Conservation (phyloP, 176 grass and related monocot species). For the Chloris gayana region DNA sequence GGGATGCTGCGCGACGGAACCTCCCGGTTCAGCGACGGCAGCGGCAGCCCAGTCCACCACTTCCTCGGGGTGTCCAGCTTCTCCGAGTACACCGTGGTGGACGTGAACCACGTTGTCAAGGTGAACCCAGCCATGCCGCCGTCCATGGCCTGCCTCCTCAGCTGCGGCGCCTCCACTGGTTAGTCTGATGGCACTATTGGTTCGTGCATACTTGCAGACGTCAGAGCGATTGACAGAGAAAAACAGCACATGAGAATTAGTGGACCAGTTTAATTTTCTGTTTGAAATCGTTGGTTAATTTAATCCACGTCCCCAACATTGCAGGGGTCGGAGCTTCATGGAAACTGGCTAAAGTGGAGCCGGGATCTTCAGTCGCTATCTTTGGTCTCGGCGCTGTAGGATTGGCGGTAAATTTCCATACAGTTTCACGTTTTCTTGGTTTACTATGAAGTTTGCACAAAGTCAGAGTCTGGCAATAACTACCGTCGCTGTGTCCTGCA, state of each 20-base stretch:
- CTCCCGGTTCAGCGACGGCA: conserved; percentile 50
- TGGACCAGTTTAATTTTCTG: neutral
- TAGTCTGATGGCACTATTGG: neutral
- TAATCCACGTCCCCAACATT: neutral
- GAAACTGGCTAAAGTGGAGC: conserved; percentile 70
- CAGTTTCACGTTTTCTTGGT: neutral
- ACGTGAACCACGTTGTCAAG: conserved; percentile 62
- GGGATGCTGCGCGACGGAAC: conserved; percentile 63
- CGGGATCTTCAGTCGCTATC: conserved; percentile 69
- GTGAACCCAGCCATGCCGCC: conserved; percentile 46
- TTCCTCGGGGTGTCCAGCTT: conserved; percentile 72
- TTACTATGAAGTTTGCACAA: neutral
- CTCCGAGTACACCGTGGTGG: conserved; percentile 80
- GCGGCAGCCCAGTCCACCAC: conserved; percentile 60
- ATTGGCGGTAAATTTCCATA: conserved; percentile 61
- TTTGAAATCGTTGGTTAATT: neutral
- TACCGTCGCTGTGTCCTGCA: no score
- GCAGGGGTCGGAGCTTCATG: conserved; percentile 75
- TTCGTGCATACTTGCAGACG: neutral
- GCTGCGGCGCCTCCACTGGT: conserved; percentile 80
- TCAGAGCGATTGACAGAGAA: neutral
- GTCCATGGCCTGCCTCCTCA: conserved; percentile 66
- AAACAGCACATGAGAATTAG: neutral
- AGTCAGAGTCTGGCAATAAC: neutral
- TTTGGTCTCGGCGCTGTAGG: conserved; percentile 85